These are phyloP conservation scores for Botrytis pseudocinerea DNA, from an alignment of 2,329 filamentous ascomycete genomes.

Conservation along the genomic window DNA sequence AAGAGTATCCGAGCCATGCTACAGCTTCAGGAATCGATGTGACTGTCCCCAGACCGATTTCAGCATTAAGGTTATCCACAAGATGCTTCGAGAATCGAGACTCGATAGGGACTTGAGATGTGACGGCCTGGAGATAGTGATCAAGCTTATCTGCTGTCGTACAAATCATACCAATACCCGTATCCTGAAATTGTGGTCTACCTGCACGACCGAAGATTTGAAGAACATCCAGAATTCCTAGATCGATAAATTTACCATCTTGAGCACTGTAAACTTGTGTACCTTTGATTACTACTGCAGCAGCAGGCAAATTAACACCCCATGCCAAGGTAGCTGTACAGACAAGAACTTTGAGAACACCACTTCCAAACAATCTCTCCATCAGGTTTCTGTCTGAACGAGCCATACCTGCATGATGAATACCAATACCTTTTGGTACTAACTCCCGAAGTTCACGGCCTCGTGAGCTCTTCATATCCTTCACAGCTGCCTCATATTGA, in stretches of 20 bases:
- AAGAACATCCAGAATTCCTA: conserved; percentile 93
- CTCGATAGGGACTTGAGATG: conserved; percentile 94
- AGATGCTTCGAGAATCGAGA: conserved; percentile 93
- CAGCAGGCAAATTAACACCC: conserved; percentile 97
- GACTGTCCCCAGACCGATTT: conserved; percentile 90
- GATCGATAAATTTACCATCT: conserved; percentile 93
- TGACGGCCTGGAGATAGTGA: conserved; percentile 91
- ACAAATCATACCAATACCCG: conserved; percentile 96
- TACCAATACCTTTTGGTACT: conserved; percentile 85
- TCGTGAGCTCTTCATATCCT: conserved; percentile 82
- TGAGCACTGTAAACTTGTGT: conserved; percentile 80
- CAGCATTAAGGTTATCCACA: conserved; percentile 95
- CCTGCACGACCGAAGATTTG: conserved; percentile 99
- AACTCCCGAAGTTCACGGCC: conserved; percentile 87
- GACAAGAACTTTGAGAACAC: conserved; percentile 94
- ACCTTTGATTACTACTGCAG: conserved; percentile 88
- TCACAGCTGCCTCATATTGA: conserved; percentile 74
- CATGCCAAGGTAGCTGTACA: conserved; percentile 97
- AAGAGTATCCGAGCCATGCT: conserved; percentile 97
- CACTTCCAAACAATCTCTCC: conserved; percentile 86
- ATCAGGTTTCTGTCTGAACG: conserved; percentile 93
- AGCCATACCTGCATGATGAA: conserved; percentile 96
- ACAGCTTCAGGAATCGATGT: conserved; percentile 92
- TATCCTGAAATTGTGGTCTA: conserved; percentile 95
- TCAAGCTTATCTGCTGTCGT: conserved; percentile 91